Conservation (phyloP, 129 eudicot species). For the Pittosporum tobira region DNA sequence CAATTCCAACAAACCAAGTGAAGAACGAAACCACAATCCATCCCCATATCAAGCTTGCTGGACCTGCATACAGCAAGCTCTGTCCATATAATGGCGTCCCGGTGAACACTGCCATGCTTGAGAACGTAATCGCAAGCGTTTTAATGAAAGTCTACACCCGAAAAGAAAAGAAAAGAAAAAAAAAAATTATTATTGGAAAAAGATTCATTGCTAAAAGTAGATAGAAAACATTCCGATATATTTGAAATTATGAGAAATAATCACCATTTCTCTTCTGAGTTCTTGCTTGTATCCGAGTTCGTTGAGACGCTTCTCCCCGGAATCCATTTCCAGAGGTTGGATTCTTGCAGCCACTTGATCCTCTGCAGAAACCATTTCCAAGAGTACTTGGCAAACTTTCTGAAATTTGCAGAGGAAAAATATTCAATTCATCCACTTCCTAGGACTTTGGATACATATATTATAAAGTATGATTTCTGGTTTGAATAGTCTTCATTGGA, state of each 20-base stretch:
- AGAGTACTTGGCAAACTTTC: neutral
- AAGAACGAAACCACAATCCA: constrained; percentile 37
- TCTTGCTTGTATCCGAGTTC: constrained; percentile 49
- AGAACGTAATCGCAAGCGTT: constrained; percentile 33
- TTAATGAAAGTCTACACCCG: constrained; percentile 30
- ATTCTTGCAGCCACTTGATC: neutral
- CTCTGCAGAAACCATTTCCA: constrained; percentile 9
- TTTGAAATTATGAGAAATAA: neutral
- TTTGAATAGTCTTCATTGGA: constrained; percentile 3
- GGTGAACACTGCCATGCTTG: constrained; percentile 38
- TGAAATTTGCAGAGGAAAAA: neutral
- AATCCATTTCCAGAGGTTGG: constrained; percentile 24
- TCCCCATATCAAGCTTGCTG: constrained; percentile 40
- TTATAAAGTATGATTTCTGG: neutral
- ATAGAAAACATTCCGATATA: neutral
- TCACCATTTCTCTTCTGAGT: constrained; percentile 41
- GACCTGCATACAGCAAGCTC: constrained; percentile 33
- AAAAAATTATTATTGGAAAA: neutral
- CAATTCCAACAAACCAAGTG: constrained; percentile 41
- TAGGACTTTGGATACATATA: neutral
- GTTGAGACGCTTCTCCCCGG: constrained; percentile 41
- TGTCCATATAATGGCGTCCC: constrained; percentile 39
- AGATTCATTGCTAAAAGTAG: neutral
- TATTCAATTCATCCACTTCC: neutral
- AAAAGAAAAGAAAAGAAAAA: neutral